Conservation (phyloP, 2,329 filamentous ascomycete species). For the Huntiella decipiens region DNA sequence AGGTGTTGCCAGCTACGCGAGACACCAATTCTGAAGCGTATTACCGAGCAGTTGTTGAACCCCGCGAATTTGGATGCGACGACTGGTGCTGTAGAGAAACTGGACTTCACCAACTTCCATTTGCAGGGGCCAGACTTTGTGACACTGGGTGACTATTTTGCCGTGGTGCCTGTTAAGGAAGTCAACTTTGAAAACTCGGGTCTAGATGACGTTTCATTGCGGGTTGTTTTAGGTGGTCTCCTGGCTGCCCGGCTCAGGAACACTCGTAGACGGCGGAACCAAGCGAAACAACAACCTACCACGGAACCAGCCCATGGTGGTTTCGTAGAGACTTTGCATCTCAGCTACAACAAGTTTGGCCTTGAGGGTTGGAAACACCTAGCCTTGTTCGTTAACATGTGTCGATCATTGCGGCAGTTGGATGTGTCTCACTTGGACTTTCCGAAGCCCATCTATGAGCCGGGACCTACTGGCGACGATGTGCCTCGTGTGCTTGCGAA, state of each 20-base stretch:
- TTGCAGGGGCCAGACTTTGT: conserved; percentile 68
- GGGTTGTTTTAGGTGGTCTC: conserved; percentile 71
- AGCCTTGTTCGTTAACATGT: conserved; percentile 77
- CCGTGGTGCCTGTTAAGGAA: conserved; percentile 78
- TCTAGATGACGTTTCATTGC: conserved; percentile 67
- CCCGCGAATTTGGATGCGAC: conserved; percentile 44
- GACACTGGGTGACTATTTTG: conserved; percentile 83
- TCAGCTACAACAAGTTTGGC: conserved; percentile 86
- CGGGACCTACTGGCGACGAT: conserved; percentile 14
- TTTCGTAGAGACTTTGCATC: conserved; percentile 65
- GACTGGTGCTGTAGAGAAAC: conserved; percentile 58
- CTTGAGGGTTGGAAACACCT: conserved; percentile 82
- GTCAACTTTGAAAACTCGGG: conserved; percentile 75
- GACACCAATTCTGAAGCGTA: conserved; percentile 76
- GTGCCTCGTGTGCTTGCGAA: conserved; percentile 24
- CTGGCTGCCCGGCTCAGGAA: conserved; percentile 57
- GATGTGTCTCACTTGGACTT: conserved; percentile 77
- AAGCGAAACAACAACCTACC: conserved; percentile 14
- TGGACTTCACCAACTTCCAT: conserved; percentile 71
- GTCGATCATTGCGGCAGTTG: conserved; percentile 63
- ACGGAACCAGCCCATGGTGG: conserved; percentile 37
- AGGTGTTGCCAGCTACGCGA: conserved; percentile 88
- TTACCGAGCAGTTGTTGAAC: conserved; percentile 70
- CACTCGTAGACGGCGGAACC: conserved; percentile 21
- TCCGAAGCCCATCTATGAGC: conserved; percentile 23